Evolutionary conservation across 2,329 filamentous ascomycete genomes (phyloP), one percentile per base, ranked within the genome.

Genomic region (Zarea fungicola): DNA sequence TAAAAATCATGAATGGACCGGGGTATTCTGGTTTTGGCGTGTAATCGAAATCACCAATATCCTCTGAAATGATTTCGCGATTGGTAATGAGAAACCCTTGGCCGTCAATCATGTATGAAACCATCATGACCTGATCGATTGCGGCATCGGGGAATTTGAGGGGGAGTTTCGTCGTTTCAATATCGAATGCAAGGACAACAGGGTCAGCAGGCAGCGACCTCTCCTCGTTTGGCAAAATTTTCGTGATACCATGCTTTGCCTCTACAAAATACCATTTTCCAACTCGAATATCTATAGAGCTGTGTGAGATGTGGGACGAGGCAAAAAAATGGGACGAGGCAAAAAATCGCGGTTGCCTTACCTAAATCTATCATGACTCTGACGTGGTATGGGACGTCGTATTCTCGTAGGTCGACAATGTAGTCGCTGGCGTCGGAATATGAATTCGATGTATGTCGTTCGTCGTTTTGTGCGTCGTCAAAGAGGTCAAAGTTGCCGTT

Each of bases 71-170:
- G 52, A 99, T 95, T 64, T 97, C 91, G 60, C 95, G 83, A 64
- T 99, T 99, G 5, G 93, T 99, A 67, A 99, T 97, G 29, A 99
- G 75, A 59, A 97, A 99, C 5, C 93, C 93, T 68, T 96, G 91
- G 1, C 93, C 95, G 59, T 99, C 93, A 60, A 99, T 97, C 95
- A 99, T 99, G 73, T 99, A 99, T 26, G 95, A 99, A 65, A 99
- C 92, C 93, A 99, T 99, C 91, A 99, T 99, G 62, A 99, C 86
- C 65, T 96, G 92, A 69, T 99, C 93, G 54, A 96, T 85, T 4
- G 90, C 80, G 2, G 93, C 85, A 63, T 99, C 95, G 22, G 93
- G 95, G 59, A 99, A 99, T 66, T 99, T 99, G 48, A 99, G 75
- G 2, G 95, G 93, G 14, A 93, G 75, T 63, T 99, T 99, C 5